phyloP scores from a whole-genome alignment of 768 basidiomycete species.

The Pleurotus platypus region DNA sequence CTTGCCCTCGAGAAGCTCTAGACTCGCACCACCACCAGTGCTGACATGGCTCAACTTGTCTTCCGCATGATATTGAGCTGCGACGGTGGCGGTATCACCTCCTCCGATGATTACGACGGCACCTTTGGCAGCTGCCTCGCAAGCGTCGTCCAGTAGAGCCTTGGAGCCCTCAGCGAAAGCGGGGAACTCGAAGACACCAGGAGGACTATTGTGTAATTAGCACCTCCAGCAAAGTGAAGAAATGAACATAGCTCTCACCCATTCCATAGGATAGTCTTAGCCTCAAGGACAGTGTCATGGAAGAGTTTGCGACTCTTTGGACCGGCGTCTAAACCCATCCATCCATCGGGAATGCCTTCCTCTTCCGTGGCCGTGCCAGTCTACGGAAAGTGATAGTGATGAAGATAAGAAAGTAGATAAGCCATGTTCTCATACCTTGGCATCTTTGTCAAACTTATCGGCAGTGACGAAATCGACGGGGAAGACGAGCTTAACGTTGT shows the following conservation, averaged over 20 bases:
- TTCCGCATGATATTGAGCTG: constrained; percentile 81
- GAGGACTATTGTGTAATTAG: constrained; percentile 54
- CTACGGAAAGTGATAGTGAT: constrained; percentile 28
- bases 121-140: constrained; percentile 84
- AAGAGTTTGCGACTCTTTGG: constrained; percentile 80
- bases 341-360: constrained; percentile 86
- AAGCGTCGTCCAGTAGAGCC: constrained; percentile 76
- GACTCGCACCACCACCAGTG: constrained; percentile 90
- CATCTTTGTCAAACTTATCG: constrained; percentile 94
- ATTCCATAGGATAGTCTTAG: constrained; percentile 98
- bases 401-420: background rate
- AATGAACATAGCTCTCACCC: constrained; percentile 45
- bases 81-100: constrained; percentile 95
- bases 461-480: constrained; percentile 93
- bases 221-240: background rate
- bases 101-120: constrained; percentile 94
- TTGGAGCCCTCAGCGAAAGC: constrained; percentile 85
- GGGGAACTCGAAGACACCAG: constrained; percentile 97
- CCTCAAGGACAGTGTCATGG: constrained; percentile 72
- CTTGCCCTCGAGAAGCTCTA: constrained; percentile 98
- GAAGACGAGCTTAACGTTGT: constrained; percentile 92
- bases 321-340: constrained; percentile 95
- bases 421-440: constrained; percentile 43
- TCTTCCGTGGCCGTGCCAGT: constrained; percentile 72
- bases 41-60: constrained; percentile 93